Conservation (phyloP, 257 asterid genomes). For the Nicotiana undulata region DNA sequence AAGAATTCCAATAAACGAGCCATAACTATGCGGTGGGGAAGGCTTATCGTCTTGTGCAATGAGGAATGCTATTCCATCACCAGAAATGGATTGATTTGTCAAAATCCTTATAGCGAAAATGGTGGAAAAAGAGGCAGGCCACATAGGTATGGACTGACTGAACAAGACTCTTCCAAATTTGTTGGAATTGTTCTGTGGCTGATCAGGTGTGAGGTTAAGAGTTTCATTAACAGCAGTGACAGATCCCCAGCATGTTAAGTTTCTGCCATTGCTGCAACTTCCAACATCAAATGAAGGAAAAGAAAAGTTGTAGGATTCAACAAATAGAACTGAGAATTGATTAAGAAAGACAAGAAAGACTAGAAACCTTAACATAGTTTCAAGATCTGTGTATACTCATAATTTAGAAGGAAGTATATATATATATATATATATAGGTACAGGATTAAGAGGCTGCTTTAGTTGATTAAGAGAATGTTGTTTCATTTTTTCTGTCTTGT, state of each 20-base stretch:
- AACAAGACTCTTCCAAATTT: slow-evolving; percentile 43
- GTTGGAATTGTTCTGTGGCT: slow-evolving; percentile 9
- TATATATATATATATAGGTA: not conserved
- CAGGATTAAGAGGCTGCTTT: slow-evolving; percentile 10
- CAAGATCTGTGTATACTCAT: not conserved
- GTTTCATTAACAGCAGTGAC: slow-evolving; percentile 37
- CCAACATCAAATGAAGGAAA: slow-evolving; percentile 39
- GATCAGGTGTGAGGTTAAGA: slow-evolving; percentile 35
- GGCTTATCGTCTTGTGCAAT: slow-evolving; percentile 46
- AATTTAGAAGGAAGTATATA: not conserved
- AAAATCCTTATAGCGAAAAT: slow-evolving; percentile 35
- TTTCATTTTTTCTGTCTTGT: not conserved
- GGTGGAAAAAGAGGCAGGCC: slow-evolving; percentile 62
- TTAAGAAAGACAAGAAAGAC: slow-evolving; percentile 20
- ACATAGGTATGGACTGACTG: slow-evolving; percentile 33
- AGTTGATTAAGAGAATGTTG: not conserved
- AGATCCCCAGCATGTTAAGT: slow-evolving; percentile 52
- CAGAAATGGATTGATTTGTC: slow-evolving; percentile 36
- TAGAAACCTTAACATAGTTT: slow-evolving; percentile 24
- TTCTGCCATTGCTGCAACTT: slow-evolving; percentile 30
- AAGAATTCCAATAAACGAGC: slow-evolving; percentile 58
- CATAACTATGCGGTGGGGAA: slow-evolving; percentile 53
- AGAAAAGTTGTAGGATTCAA: slow-evolving; percentile 39
- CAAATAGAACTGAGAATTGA: slow-evolving; percentile 19
- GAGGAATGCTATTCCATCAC: slow-evolving; percentile 48